Evolutionary conservation across 495 filamentous ascomycete species (phyloP).

Genomic region (Neurospora tetrasperma): DNA sequence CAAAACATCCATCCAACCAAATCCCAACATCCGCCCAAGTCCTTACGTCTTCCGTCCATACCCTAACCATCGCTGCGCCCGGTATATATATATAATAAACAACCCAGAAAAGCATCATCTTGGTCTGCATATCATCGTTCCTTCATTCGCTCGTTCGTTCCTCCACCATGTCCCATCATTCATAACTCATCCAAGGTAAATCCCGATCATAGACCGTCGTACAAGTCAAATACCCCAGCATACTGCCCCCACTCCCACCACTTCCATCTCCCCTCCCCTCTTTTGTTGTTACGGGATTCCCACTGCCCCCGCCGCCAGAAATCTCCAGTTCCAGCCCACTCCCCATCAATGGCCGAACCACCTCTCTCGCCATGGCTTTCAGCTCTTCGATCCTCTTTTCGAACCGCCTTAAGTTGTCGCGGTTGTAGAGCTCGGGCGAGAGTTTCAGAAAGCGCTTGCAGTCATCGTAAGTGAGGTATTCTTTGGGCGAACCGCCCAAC

Average conservation of each 20-base stretch:
- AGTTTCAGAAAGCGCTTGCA: constrained; percentile 80
- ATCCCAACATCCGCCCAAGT: neutral
- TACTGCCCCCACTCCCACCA: neutral
- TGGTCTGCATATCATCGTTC: too few relatives aligned
- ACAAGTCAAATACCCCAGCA: constrained; percentile 68
- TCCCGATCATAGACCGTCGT: constrained; percentile 66
- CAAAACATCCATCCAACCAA: neutral
- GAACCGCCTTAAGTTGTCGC: constrained; percentile 70
- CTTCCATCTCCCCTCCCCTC: neutral
- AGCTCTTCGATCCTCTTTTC: constrained; percentile 81
- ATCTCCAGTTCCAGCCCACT: constrained; percentile 70
- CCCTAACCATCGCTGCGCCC: neutral
- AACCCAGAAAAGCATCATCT: neutral
- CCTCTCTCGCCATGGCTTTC: constrained; percentile 68
- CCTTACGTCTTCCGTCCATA: neutral
- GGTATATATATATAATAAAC: neutral
- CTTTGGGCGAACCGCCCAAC: constrained; percentile 42
- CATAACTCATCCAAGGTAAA: constrained; percentile 55
- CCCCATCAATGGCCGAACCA: constrained; percentile 77
- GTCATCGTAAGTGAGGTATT: constrained; percentile 74
- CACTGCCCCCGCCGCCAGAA: neutral
- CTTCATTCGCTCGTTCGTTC: too few relatives aligned
- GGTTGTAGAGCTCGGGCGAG: constrained; percentile 53
- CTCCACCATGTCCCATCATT: constrained; percentile 5
- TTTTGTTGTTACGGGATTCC: neutral